Conservation (phyloP, 2,329 filamentous ascomycete species). For the Corynespora cassiicola region DNA sequence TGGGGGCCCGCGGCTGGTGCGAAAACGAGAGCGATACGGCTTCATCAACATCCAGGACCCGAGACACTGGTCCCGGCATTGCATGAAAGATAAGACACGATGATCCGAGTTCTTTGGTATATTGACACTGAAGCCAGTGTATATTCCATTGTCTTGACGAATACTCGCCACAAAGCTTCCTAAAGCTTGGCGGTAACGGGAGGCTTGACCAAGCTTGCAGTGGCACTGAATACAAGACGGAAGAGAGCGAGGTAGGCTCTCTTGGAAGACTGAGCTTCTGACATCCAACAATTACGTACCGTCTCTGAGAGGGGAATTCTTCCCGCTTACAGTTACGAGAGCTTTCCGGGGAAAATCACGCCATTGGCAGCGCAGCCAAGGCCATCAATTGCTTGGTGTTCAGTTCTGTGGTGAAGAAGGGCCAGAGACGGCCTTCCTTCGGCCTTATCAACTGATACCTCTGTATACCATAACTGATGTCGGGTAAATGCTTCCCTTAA, state of each 20-base stretch:
- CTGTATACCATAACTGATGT: no score
- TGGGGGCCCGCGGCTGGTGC: background rate
- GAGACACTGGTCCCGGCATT: background rate
- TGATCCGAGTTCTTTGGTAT: background rate
- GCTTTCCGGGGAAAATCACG: no score
- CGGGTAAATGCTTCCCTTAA: no score
- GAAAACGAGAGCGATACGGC: background rate
- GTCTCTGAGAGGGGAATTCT: no score
- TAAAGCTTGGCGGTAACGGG: conserved; percentile 12
- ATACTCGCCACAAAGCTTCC: conserved; percentile 11
- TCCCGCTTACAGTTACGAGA: no score
- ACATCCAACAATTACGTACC: background rate
- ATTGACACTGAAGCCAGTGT: background rate
- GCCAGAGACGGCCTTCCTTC: no score
- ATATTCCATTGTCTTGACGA: background rate
- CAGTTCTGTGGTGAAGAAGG: no score
- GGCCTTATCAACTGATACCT: no score
- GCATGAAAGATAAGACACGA: background rate
- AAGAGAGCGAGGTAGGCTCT: no score
- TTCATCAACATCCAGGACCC: background rate
- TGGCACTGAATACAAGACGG: no score
- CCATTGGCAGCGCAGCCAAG: background rate
- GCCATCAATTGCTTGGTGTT: background rate
- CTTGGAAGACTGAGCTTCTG: no score
- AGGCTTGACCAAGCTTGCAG: no score